phyloP scores from a whole-genome alignment of 129 eudicot genomes.

The Arctium lappa region DNA sequence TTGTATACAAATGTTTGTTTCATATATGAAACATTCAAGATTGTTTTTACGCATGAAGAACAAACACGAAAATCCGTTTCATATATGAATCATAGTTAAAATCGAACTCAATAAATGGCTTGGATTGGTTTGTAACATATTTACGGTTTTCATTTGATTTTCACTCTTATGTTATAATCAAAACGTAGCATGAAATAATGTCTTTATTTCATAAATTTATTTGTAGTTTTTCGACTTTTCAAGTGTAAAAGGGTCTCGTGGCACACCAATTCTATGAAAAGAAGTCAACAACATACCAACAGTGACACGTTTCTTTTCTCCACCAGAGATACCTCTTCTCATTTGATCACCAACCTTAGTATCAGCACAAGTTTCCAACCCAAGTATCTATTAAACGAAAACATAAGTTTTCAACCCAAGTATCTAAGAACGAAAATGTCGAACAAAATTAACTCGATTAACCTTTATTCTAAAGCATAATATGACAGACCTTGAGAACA shows the following conservation, averaged over 20 bases:
- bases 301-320: slow-evolving; percentile 62
- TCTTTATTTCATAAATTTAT: neutral
- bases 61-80: too few relatives aligned
- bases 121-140: too few relatives aligned
- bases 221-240: neutral
- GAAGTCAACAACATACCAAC: slow-evolving; percentile 31
- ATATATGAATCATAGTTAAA: too few relatives aligned
- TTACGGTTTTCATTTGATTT: too few relatives aligned
- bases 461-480: neutral
- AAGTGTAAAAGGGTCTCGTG: neutral
- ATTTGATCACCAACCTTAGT: slow-evolving; percentile 55
- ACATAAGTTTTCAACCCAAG: neutral
- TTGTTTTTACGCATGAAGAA: too few relatives aligned
- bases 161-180: neutral
- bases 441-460: neutral
- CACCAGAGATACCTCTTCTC: slow-evolving; percentile 64
- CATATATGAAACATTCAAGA: too few relatives aligned
- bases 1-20: too few relatives aligned
- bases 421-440: neutral
- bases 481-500: slow-evolving; percentile 40
- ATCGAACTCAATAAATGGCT: too few relatives aligned
- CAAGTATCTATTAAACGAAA: slow-evolving; percentile 37
- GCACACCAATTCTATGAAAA: neutral
- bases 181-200: neutral
- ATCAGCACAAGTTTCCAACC: slow-evolving; percentile 57